Percentiles rank a stretch among this genome's conserved stretches.
Conservation (phyloP, 2,329 filamentous ascomycete genomes). For the Colletotrichum horii region DNA sequence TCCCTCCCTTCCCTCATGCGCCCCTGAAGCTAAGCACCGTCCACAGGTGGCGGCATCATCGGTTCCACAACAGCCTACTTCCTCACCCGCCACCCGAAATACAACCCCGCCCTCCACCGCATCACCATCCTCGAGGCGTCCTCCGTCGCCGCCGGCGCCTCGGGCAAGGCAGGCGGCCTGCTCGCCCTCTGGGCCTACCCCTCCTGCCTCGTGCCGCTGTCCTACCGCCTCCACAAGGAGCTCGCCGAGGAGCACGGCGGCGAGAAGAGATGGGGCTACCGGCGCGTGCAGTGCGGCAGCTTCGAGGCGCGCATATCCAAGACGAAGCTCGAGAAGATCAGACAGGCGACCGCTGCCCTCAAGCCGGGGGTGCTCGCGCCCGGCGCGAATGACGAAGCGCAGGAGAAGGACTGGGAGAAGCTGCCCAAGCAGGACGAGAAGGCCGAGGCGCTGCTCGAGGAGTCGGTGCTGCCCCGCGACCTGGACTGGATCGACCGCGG, state of each 20-base stretch:
- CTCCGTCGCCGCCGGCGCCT: constrained; percentile 86
- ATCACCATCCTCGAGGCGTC: constrained; percentile 89
- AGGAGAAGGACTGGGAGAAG: constrained; percentile 62
- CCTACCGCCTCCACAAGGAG: constrained; percentile 82
- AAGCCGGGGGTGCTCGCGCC: constrained; percentile 2
- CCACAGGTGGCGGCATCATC: constrained; percentile 87
- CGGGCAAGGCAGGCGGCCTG: constrained; percentile 91
- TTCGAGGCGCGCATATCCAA: constrained; percentile 45
- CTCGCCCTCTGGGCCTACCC: constrained; percentile 94
- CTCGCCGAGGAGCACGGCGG: constrained; percentile 86
- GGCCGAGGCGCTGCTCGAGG: constrained; percentile 52
- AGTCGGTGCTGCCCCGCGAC: constrained; percentile 72
- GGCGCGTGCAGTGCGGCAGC: constrained; percentile 75
- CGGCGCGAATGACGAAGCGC: constrained; percentile 11
- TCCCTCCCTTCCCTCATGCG: neutral
- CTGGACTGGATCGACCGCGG: constrained; percentile 83
- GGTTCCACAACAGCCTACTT: constrained; percentile 92
- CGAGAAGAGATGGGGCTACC: constrained; percentile 83
- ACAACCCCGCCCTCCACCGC: constrained; percentile 74
- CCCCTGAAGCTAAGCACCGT: neutral
- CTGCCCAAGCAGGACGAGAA: constrained; percentile 63
- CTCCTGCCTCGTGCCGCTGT: constrained; percentile 80
- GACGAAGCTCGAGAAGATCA: constrained; percentile 36
- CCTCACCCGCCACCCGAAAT: constrained; percentile 83
- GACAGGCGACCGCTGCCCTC: constrained; percentile 23